Base-by-base conservation (phyloP, 352 stramenopile genomes). In the Globisporangium takayamanum region DNA sequence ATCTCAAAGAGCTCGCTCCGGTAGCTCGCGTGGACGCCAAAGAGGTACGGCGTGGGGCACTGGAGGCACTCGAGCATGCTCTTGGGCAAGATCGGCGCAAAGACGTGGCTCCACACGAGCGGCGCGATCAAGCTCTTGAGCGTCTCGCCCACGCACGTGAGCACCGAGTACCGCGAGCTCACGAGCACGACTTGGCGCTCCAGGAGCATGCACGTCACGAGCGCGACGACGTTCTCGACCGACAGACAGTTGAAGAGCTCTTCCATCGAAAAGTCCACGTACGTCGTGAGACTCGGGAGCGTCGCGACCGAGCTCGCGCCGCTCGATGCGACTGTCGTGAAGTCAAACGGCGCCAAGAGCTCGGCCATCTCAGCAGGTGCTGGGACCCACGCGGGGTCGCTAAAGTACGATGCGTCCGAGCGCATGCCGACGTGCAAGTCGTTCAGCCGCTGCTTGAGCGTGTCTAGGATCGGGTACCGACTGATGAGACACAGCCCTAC, bases 91-190 rank as follows among this genome's bases (percentile, higher is more conserved):
- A 95, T 87, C 12, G 83, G 86, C 1, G 78, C 79, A 62, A 94
- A 96, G 26, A 94, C 80, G 51, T 96, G 87, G 45, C 85, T 89
- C 87, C 87, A 96, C 49, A 87, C 53, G 3, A 96, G 63, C 42
- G 88, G 88, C 3, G 73, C 55, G 49, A 96, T 78, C 41, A 96
- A 75, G 26, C 70, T 77, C 62, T 88, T 87, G 18, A 94, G 68
- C 8, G 86, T 87, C 66, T 94, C 84, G 18, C 80, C 84, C 16
- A 92, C 82, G 16, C 70, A 76, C 25, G 82, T 92, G 10, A 94
- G 73, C 25, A 92, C 82, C 22, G 84, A 94, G 58, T 92, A 89
- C 18, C 72, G 72, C 1, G 78, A 89, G 58, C 80, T 92, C 45
- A 94, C 67, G 12, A 94, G 68, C 46, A 94, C 79, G 7, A 94